These are phyloP conservation scores for Lactarius indigo DNA, from an alignment of 768 basidiomycete genomes.

Conservation along the genomic window DNA sequence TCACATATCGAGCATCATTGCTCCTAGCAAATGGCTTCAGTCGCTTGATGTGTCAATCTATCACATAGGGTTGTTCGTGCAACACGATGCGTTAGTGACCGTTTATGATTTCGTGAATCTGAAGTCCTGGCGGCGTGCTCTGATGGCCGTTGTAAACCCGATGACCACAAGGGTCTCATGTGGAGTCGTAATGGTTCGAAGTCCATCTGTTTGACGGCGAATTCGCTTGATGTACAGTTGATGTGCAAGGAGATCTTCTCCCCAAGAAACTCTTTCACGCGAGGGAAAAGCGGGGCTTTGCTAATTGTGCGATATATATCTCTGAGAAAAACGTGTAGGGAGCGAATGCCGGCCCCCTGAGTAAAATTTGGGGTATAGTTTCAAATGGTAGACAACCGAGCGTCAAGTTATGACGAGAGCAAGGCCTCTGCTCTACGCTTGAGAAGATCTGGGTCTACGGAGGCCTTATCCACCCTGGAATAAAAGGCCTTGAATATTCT, in stretches of 20 bases:
- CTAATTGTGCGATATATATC: not conserved
- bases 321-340: not conserved
- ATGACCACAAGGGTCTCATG: not conserved
- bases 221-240: not conserved
- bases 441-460: constrained; percentile 55
- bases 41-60: not conserved
- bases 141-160: constrained; percentile 14
- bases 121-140: not conserved
- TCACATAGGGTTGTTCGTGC: not conserved
- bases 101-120: not conserved
- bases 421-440: constrained; percentile 47
- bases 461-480: constrained; percentile 52
- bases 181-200: not conserved
- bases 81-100: not conserved
- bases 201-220: not conserved
- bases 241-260: not conserved
- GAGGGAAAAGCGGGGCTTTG: not conserved
- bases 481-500: constrained; percentile 63
- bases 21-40: not conserved
- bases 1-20: not conserved
- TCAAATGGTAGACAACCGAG: not conserved
- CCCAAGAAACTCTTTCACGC: not conserved
- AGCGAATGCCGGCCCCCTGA: not conserved
- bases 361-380: not conserved
- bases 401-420: constrained; percentile 27